phyloP scores from a whole-genome alignment of 768 basidiomycete species.

The Tulasnella calospora region DNA sequence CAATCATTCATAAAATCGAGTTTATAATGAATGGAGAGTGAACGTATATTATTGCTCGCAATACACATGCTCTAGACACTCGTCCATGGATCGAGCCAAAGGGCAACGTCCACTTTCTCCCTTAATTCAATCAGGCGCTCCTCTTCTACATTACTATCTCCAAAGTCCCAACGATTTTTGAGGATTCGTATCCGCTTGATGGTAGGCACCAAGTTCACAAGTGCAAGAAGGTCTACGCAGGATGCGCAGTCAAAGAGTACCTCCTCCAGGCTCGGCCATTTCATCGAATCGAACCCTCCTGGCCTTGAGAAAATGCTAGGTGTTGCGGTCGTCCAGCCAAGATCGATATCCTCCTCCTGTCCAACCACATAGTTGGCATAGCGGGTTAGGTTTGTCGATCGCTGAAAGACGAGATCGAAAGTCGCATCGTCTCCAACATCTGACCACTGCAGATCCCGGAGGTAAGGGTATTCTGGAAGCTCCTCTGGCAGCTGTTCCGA shows the following conservation, averaged over 20 bases:
- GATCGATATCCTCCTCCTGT: background rate
- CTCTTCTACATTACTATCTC: background rate
- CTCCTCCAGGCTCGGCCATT: background rate
- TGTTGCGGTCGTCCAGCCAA: background rate
- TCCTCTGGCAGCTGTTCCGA: background rate
- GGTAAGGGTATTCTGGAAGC: background rate
- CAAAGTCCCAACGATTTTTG: background rate
- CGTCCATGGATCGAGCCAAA: background rate
- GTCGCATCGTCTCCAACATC: background rate
- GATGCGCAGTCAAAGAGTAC: background rate
- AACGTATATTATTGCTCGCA: background rate
- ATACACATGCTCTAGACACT: too few species aligned
- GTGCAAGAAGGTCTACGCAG: background rate
- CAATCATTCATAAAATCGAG: too few species aligned
- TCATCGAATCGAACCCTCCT: background rate
- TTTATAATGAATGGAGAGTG: too few species aligned
- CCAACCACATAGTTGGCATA: background rate
- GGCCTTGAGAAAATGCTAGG: background rate
- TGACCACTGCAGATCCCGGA: background rate
- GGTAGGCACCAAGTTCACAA: background rate
- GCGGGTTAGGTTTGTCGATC: background rate
- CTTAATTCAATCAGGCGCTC: background rate
- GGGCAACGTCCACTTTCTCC: background rate
- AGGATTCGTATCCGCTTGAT: background rate
- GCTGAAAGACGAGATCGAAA: background rate